Evolutionary conservation across 192 early-diverging fungal species (phyloP), one percentile per base, ranked within the genome.

Genomic region (Coemansia sp.): DNA sequence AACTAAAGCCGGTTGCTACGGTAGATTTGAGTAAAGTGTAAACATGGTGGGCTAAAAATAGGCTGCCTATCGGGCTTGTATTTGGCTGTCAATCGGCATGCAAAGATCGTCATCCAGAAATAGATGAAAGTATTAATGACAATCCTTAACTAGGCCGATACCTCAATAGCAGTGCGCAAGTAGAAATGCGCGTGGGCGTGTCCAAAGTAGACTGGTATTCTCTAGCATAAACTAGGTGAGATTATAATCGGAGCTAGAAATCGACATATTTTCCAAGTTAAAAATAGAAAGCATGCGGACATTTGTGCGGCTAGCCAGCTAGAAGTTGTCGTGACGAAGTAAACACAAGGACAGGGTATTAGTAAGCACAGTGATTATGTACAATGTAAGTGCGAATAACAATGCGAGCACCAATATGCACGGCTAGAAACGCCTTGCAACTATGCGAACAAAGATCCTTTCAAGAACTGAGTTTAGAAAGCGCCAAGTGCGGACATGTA

Each of bases 31-130:
- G 4, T 12, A 50, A 50, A 50, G 27, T n/a, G 55, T 58, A 58
- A 58, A 58, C 55, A 58, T 4, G 51, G 31, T 11, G 11, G 6
- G 3, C 55, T 58, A 58, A 58, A 32, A 32, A 58, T 58, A 58
- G 29, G 32, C 34, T 12, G 17, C 2, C 5, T 29, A 31, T 5
- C 50, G 5, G 13, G 27, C 27, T 58, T 58, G 22, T 15, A n/a
- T 29, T 29, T 24, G 51, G 11, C 51, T 38, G 58, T 6, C 32
- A 60, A 60, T 60, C 58, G 58, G 32, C 58, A 36, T 36, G 17
- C 32, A 38, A 55, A 13, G 51, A 55, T 55, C 22, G 51, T 20
- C 46, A 48, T 48, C 46, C 56, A 36, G 5, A 59, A 59, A 59
- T 59, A 59, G 34, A 59, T 36, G 13, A 55, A 36, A n/a, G 34